phyloP scores from a whole-genome alignment of 495 filamentous ascomycete genomes.

The Penicillium verhagenii region DNA sequence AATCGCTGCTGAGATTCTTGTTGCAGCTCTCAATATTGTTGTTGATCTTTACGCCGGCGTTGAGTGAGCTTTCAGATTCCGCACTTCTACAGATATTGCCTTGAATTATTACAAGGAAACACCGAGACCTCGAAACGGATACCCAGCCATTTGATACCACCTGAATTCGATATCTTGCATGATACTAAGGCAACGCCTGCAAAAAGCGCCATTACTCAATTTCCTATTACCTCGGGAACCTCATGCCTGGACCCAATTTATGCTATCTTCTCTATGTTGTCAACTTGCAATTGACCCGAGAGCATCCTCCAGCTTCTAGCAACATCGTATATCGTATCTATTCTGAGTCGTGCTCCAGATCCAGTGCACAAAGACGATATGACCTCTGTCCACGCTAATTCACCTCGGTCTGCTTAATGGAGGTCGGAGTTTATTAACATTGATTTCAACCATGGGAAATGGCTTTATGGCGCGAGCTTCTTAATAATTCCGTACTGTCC shows the following conservation, averaged over 20 bases:
- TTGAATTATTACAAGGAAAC: neutral
- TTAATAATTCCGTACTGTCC: constrained; percentile 11
- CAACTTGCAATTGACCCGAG: neutral
- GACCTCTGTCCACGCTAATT: constrained; percentile 3
- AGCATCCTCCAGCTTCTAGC: neutral
- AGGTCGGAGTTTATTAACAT: constrained; percentile 15
- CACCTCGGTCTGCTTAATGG: constrained; percentile 4
- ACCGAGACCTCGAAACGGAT: neutral
- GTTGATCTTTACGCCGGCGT: constrained; percentile 91
- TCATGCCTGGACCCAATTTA: neutral
- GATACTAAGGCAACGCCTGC: neutral
- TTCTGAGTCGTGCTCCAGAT: neutral
- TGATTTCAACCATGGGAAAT: neutral
- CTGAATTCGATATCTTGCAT: constrained; percentile 1
- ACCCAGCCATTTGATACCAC: neutral
- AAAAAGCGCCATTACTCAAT: neutral
- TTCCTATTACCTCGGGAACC: neutral
- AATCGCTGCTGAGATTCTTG: constrained; percentile 93
- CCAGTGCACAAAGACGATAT: neutral
- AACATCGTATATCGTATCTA: no score
- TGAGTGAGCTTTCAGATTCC: constrained; percentile 42
- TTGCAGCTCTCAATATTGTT: constrained; percentile 91
- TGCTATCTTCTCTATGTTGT: neutral
- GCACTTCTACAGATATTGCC: neutral
- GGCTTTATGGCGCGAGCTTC: constrained; percentile 7